Base-by-base conservation (phyloP, 805 yeast genomes). In the Clavispora asparagi region DNA sequence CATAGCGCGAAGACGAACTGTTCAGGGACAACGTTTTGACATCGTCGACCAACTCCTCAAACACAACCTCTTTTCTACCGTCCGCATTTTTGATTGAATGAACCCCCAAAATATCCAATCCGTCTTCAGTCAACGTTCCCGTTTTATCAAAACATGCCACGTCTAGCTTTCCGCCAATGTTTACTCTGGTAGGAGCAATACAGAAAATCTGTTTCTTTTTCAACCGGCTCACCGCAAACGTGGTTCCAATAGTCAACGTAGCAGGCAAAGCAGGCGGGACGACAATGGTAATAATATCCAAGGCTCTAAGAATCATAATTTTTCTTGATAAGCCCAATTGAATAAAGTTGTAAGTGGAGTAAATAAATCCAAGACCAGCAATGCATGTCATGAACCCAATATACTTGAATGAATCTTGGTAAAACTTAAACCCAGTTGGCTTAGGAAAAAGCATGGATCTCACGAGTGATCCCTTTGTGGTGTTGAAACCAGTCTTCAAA, bases 251-350 rank as follows among this genome's bases (percentile, higher is more conserved):
- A 0, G 99, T 90, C 50, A 94, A 70, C 0, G 99, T 94, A 0
- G 99, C 99, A 0, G 99, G 99, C 39, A 94, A 74, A 0, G 99
- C 99, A 1, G 99, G 99, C 1, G 99, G 99, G 1, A 94, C 97
- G 7, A 94, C 99, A 62, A 94, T 90, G 0, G 99, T 94, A 45
- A 94, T 85, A 43, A 94, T 79, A 67, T 94, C 99, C 45, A 94
- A 71, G 0, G 98, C 98, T 55, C 99, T 78, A 46, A 94, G 70
- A 6, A 91, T 74, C 72, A 94, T 92, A 32, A 85, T 66, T 40
- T 73, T 73, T 50, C 77, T 77, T 5, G 85, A 82, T 33, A 94
- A 64, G 0, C 95, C 94, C 50, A 94, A 67, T 55, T 79, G 73
- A 49, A 92, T 76, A 63, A 94, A 94, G 59, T 89, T 87, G 51